Conservation (phyloP, 805 yeast species). For the Candida piceae region DNA sequence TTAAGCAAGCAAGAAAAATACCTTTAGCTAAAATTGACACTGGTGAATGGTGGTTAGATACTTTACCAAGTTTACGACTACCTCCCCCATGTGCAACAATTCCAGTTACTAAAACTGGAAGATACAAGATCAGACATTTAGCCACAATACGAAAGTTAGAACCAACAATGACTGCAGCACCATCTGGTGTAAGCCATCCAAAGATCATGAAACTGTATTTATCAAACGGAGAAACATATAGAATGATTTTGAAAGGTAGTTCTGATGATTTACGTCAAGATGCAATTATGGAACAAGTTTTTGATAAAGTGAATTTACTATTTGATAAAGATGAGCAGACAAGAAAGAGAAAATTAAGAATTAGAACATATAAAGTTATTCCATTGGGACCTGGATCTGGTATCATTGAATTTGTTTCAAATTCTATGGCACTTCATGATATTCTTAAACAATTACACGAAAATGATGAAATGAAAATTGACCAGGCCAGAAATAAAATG, state of each 20-base stretch:
- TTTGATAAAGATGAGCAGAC: conserved; percentile 53
- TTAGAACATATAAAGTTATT: conserved; percentile 83
- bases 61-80: conserved; percentile 38
- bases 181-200: conserved; percentile 84
- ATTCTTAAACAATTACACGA: conserved; percentile 61
- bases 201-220: conserved; percentile 58
- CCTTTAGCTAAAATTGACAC: conserved; percentile 32
- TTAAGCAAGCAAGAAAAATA: conserved; percentile 29
- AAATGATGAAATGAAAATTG: conserved; percentile 42
- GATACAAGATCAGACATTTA: conserved; percentile 31
- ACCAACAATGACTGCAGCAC: conserved; percentile 51
- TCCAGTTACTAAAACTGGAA: conserved; percentile 36
- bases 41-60: conserved; percentile 55
- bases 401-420: conserved; percentile 80
- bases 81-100: conserved; percentile 66
- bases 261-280: conserved; percentile 93
- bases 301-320: conserved; percentile 73
- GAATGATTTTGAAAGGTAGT: conserved; percentile 73
- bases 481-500: conserved; percentile 62
- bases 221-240: conserved; percentile 54
- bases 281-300: conserved; percentile 96
- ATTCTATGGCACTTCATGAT: conserved; percentile 68
- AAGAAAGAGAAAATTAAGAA: conserved; percentile 48
- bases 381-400: conserved; percentile 90
- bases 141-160: conserved; percentile 39